A percentile compares a stretch with the other conserved stretches of the same genome.
These are phyloP conservation scores for Glycine tomentella DNA, from an alignment of 306 rosid genomes.

Conservation along the genomic window DNA sequence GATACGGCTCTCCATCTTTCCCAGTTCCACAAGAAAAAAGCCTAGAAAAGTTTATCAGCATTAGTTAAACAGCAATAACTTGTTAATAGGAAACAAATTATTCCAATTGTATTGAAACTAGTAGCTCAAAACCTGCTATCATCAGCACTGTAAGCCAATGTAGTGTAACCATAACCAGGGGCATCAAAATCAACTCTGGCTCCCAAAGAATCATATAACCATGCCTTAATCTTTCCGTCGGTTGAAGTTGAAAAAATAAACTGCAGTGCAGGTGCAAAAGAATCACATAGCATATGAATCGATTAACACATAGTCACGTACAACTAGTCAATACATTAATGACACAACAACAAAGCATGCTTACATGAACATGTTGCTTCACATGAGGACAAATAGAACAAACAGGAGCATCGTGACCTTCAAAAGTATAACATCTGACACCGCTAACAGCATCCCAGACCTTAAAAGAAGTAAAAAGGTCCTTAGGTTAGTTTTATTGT, in stretches of 20 bases:
- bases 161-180: slow-evolving; percentile 50
- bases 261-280: slow-evolving; percentile 36
- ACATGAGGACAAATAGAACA: slow-evolving; percentile 52
- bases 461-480: slow-evolving; percentile 41
- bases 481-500: slow-evolving; percentile 1
- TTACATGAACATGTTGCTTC: slow-evolving; percentile 46
- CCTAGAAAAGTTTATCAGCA: slow-evolving; percentile 40
- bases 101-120: slow-evolving; percentile 1
- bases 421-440: slow-evolving; percentile 25
- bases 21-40: slow-evolving; percentile 55
- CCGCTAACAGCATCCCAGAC: slow-evolving; percentile 55
- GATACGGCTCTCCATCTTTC: slow-evolving; percentile 51
- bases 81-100: background rate
- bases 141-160: slow-evolving; percentile 51
- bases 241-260: slow-evolving; percentile 47
- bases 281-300: slow-evolving; percentile 10
- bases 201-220: slow-evolving; percentile 40
- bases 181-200: slow-evolving; percentile 40
- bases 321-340: background rate
- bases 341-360: slow-evolving; percentile 10
- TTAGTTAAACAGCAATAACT: background rate
- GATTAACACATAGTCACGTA: background rate
- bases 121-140: slow-evolving; percentile 47
- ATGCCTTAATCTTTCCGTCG: slow-evolving; percentile 55
- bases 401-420: slow-evolving; percentile 56